Percentiles rank a stretch among this genome's conserved stretches.
Conservation (phyloP, 805 yeast genomes). For the Cephaloascus albidus region DNA sequence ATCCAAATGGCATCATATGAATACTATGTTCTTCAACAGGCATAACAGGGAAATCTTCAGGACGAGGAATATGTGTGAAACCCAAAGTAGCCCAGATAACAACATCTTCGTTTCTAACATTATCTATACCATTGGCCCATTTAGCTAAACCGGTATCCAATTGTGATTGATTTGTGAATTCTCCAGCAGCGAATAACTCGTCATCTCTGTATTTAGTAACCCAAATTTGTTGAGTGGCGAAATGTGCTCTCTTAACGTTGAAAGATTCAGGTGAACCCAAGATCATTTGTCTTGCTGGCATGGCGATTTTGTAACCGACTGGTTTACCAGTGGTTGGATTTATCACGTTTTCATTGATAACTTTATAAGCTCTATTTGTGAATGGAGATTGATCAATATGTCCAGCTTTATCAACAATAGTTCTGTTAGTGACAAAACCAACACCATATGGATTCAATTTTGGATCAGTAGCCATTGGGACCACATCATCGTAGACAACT, state of each 20-base stretch:
- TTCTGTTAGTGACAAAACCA: constrained; percentile 60
- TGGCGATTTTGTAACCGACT: constrained; percentile 64
- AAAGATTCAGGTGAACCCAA: constrained; percentile 54
- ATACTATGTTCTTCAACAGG: constrained; percentile 70
- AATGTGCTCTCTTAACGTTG: constrained; percentile 63
- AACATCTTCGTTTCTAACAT: constrained; percentile 64
- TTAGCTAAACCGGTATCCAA: constrained; percentile 59
- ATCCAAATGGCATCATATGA: constrained; percentile 59
- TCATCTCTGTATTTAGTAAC: constrained; percentile 71
- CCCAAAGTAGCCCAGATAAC: constrained; percentile 81
- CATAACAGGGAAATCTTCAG: constrained; percentile 87
- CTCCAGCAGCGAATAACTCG: constrained; percentile 74
- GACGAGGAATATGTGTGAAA: constrained; percentile 73
- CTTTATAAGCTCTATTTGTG: constrained; percentile 65
- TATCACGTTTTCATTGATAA: constrained; percentile 63
- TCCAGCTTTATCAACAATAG: constrained; percentile 61
- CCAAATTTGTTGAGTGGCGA: constrained; percentile 75
- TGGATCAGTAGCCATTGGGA: constrained; percentile 46
- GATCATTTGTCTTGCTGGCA: constrained; percentile 73
- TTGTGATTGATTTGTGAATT: constrained; percentile 74
- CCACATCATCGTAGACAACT: constrained; percentile 61
- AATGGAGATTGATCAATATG: constrained; percentile 65
- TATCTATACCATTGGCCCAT: constrained; percentile 62
- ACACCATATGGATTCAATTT: constrained; percentile 55
- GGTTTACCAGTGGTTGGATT: constrained; percentile 64